Percentiles rank a stretch among this genome's conserved stretches.
These are phyloP conservation scores for Pseudogymnoascus sp. DNA, from an alignment of 2,329 filamentous ascomycete genomes.

Conservation along the genomic window DNA sequence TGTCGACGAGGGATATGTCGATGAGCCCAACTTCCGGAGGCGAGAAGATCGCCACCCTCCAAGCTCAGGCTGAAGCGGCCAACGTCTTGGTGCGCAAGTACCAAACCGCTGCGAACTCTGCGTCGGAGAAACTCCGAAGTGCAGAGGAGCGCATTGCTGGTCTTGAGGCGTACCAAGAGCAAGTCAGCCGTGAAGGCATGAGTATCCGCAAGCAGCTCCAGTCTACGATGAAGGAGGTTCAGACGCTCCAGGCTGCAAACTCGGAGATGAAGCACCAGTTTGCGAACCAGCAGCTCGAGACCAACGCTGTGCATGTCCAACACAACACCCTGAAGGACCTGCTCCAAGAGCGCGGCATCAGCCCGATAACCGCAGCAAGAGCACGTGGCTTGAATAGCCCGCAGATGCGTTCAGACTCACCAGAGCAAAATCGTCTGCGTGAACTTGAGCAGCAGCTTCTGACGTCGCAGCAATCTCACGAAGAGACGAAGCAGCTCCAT, in stretches of 20 bases:
- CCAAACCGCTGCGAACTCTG: conserved; percentile 76
- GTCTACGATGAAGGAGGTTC: conserved; percentile 70
- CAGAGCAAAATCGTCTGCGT: conserved; percentile 68
- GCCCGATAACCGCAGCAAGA: conserved; percentile 61
- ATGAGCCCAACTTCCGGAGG: conserved; percentile 41
- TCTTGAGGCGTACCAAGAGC: conserved; percentile 93
- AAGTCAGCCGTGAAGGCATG: conserved; percentile 87
- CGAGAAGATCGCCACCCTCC: conserved; percentile 64
- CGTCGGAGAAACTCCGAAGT: conserved; percentile 79
- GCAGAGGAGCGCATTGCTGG: conserved; percentile 96
- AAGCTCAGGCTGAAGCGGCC: conserved; percentile 69
- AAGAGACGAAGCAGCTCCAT: conserved; percentile 71
- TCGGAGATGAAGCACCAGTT: conserved; percentile 74
- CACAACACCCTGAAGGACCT: conserved; percentile 91
- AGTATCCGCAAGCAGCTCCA: conserved; percentile 86
- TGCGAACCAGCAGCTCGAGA: conserved; percentile 79
- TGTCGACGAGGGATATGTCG: conserved; percentile 46
- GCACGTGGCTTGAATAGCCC: conserved; percentile 66
- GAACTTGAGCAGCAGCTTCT: conserved; percentile 87
- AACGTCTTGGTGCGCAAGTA: conserved; percentile 79
- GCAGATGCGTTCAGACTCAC: conserved; percentile 64
- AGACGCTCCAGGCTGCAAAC: conserved; percentile 71
- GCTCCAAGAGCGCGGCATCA: conserved; percentile 79
- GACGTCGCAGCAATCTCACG: conserved; percentile 66
- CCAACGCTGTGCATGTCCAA: conserved; percentile 88